Percentiles rank a stretch among this genome's conserved stretches.
Conservation (phyloP, 2,329 filamentous ascomycete species). For the Xylaria polymorpha region DNA sequence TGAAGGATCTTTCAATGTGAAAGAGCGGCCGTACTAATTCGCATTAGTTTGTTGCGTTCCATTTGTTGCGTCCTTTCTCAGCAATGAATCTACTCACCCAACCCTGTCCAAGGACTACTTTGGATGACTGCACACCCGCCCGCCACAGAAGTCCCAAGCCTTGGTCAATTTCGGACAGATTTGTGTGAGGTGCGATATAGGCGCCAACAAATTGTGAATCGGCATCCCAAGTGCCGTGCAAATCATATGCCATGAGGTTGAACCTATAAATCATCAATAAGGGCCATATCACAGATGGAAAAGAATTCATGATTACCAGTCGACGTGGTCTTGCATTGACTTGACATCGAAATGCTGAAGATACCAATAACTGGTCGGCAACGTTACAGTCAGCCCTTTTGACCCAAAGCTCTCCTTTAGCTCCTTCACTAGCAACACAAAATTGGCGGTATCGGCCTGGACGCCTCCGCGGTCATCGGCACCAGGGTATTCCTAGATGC, state of each 20-base stretch:
- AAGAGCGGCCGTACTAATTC: too few relatives aligned
- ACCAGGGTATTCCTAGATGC: slow-evolving; percentile 60
- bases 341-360: slow-evolving; percentile 53
- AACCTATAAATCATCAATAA: too few relatives aligned
- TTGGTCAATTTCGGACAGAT: slow-evolving; percentile 22
- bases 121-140: too few relatives aligned
- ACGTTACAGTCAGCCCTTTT: slow-evolving; percentile 54
- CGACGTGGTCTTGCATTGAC: slow-evolving; percentile 53
- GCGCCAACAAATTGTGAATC: slow-evolving; percentile 44
- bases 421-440: slow-evolving; percentile 51
- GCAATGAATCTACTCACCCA: too few relatives aligned
- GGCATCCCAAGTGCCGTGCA: slow-evolving; percentile 20
- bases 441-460: slow-evolving; percentile 53
- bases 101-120: too few relatives aligned
- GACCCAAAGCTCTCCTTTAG: slow-evolving; percentile 51
- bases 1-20: too few relatives aligned
- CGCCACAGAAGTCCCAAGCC: too few relatives aligned
- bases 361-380: slow-evolving; percentile 55
- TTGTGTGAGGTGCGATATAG: background rate
- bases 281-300: too few relatives aligned
- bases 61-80: too few relatives aligned
- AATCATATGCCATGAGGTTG: too few relatives aligned
- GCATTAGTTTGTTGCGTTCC: too few relatives aligned
- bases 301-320: too few relatives aligned
- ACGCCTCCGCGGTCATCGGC: slow-evolving; percentile 51